These are phyloP conservation scores for Quercus parvula DNA, from an alignment of 306 rosid genomes.

Conservation along the genomic window DNA sequence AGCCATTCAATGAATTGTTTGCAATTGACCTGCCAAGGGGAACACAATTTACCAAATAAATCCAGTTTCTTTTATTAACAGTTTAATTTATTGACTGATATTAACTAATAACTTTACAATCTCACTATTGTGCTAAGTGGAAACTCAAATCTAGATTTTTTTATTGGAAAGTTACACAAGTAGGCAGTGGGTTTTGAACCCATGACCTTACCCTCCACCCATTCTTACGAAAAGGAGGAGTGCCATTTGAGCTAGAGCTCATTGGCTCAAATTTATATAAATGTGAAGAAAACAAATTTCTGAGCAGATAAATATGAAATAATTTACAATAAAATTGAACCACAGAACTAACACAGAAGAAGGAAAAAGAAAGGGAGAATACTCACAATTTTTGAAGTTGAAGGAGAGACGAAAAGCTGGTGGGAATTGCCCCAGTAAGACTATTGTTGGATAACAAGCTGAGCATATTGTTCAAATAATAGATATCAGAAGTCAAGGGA, in stretches of 20 bases:
- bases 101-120: neutral
- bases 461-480: conserved; percentile 24
- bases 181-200: too few relatives aligned
- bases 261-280: neutral
- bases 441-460: conserved; percentile 75
- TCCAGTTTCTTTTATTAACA: neutral
- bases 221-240: too few relatives aligned
- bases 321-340: neutral
- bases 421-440: conserved; percentile 69
- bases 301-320: too few relatives aligned
- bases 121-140: neutral
- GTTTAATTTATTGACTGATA: conserved; percentile 5
- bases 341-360: neutral
- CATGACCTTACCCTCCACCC: too few relatives aligned
- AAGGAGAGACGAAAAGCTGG: conserved; percentile 54
- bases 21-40: conserved; percentile 77
- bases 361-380: conserved; percentile 2
- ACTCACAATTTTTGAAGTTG: conserved; percentile 76
- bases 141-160: neutral
- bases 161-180: too few relatives aligned
- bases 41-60: conserved; percentile 14
- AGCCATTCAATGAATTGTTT: conserved; percentile 66
- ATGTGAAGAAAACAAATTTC: neutral
- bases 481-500: neutral
- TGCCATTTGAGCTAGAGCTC: too few relatives aligned